Evolutionary conservation across 2,329 filamentous ascomycete genomes (phyloP), one percentile per base, ranked within the genome.

Genomic region (Aspergillus arachidicola): DNA sequence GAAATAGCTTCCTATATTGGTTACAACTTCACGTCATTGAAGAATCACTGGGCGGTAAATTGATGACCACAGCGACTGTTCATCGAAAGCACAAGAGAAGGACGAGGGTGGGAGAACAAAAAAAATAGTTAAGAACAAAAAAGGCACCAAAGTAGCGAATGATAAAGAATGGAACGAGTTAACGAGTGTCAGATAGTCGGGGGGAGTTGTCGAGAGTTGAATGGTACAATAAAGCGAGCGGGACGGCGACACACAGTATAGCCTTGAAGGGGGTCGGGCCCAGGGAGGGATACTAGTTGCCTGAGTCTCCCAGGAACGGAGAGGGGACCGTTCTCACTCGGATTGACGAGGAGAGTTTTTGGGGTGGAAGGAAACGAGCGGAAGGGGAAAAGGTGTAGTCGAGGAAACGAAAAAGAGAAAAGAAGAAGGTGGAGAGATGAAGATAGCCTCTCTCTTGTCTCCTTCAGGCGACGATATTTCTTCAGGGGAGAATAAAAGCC

Each of bases 231-330:
- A 64, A 68, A 75, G 70, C 68, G 74, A 76, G 69, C 58, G 74
- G 65, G 69, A 69, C 63, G 74, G 73, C 73, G 68, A 76, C 71
- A 71, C 68, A 70, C 72, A 74, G 74, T 74, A 73, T 73, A 64
- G 68, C 69, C 69, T 60, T 63, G 38, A 43, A 48, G 26, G 60
- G 50, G 36, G 50, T 34, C 26, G 50, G n/a, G 51, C 38, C 26
- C 12, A 30, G 51, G 51, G 51, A 51, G 34, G 36, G 26, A 50
- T 41, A 34, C 26, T 48, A 41, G 60, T 53, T 62, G 60, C 60
- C 60, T 62, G 60, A 62, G 60, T 62, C 60, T 59, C 60, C 56
- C 60, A 56, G 53, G 59, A 48, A 60, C 54, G 58, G 55, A 57
- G 34, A 34, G 53, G 45, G 50, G 28, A 57, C 50, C 38, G 53